phyloP scores from a whole-genome alignment of 1,284 basidiomycete species.

The Ustilago shanxiensis region DNA sequence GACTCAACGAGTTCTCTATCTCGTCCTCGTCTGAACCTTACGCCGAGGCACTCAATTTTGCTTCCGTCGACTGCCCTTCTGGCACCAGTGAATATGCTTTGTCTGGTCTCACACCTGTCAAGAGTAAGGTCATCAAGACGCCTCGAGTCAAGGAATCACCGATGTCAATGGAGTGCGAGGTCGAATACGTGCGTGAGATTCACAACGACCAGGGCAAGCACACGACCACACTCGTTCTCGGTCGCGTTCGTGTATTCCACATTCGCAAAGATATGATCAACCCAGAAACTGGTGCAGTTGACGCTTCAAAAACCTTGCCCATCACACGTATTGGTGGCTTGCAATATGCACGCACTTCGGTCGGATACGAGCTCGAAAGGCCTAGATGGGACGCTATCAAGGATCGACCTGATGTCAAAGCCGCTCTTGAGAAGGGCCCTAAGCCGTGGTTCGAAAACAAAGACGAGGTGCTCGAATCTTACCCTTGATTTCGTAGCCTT shows the following conservation, averaged over 20 bases:
- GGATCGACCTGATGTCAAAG: constrained; percentile 39
- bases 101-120: constrained; percentile 58
- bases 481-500: constrained; percentile 17
- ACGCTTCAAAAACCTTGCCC: constrained; percentile 51
- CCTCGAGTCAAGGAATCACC: constrained; percentile 59
- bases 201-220: constrained; percentile 53
- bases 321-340: constrained; percentile 57
- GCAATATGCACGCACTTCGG: constrained; percentile 41
- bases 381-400: constrained; percentile 52
- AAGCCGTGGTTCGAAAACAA: constrained; percentile 45
- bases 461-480: constrained; percentile 38
- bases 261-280: constrained; percentile 59
- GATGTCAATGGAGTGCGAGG: constrained; percentile 60
- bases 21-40: constrained; percentile 57
- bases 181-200: constrained; percentile 52
- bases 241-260: constrained; percentile 52
- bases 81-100: constrained; percentile 57
- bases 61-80: constrained; percentile 55
- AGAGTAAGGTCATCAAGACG: constrained; percentile 49
- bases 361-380: constrained; percentile 54
- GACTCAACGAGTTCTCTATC: constrained; percentile 51
- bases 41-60: constrained; percentile 62
- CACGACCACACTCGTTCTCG: constrained; percentile 58
- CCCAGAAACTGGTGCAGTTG: constrained; percentile 44
- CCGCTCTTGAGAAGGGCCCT: constrained; percentile 31